Base-by-base conservation (phyloP, 495 filamentous ascomycete genomes). In the Chaetomium fimeti region DNA sequence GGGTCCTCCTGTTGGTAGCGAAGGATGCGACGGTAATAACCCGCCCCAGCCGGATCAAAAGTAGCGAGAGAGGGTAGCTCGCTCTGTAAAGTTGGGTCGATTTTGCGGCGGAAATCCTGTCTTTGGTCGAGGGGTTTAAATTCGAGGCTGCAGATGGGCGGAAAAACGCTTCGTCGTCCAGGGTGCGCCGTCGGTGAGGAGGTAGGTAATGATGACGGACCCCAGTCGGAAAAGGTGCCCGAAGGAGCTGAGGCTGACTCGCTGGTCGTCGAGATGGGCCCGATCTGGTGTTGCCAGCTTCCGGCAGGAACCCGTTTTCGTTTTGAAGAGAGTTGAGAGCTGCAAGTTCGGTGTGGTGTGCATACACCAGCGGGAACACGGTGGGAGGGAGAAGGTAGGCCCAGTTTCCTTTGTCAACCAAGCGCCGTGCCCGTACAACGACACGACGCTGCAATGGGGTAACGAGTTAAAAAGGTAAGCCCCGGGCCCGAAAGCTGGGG, bases 401-500 rank as follows among this genome's bases (percentile, higher is more conserved):
- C 27, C 29, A 15, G 42, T 13, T 61, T n/a, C 47, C 47, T 61
- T 61, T 61, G 59, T 61, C 59, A 13, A 45, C 18, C 22, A 22
- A 59, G 57, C 15, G 57, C 57, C n/a, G 38, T 40, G 53, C 51
- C 29, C 48, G 22, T n/a, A n/a, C 27, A 29, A 27, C 56, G 16
- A 47, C 38, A 20, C 40, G 7, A 29, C 22, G 15, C 42, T 60
- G 57, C 57, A 49, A 59, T 16, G 40, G 57, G 42, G 25, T 36
- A 49, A 20, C 29, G 3, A 3, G 7, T 7, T 32, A 7, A n/a
- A 16, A 49, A 47, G 47, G 22, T 24, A 43, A 25, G 24, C 47
- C 59, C 59, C 45, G 43, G 59, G 27, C 20, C 32, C 59, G 47
- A 52, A 61, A 49, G 58, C 57, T 59, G 57, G 57, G 57, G 57